phyloP scores from a whole-genome alignment of 306 rosid species.

The Heteromeles arbutifolia region DNA sequence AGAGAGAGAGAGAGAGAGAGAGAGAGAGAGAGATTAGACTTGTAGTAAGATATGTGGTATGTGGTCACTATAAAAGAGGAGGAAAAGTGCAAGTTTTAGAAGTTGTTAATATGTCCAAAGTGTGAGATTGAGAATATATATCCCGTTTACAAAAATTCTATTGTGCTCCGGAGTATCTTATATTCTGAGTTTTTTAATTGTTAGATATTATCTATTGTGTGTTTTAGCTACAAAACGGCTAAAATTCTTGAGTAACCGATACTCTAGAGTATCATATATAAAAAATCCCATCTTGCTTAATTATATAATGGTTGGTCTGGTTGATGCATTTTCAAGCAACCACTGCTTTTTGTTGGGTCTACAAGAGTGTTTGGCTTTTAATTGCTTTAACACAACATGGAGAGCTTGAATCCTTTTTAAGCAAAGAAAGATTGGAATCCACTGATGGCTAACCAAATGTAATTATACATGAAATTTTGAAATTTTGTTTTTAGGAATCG shows the following conservation, averaged over 20 bases:
- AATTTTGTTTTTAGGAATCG: not conserved
- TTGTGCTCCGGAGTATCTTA: not conserved
- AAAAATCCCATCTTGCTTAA: not conserved
- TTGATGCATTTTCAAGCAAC: conserved; percentile 13
- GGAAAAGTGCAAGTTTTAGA: not conserved
- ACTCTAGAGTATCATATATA: no score
- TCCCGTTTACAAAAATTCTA: not conserved
- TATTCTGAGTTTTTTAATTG: no score
- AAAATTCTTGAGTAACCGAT: no score
- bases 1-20: no score
- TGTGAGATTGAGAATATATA: not conserved
- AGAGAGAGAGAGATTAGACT: not conserved
- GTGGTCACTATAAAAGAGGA: not conserved
- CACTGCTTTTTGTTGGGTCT: not conserved
- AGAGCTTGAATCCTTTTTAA: not conserved
- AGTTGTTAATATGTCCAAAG: not conserved
- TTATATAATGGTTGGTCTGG: not conserved
- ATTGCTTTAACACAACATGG: not conserved
- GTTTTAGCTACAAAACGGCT: not conserved
- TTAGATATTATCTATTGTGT: no score
- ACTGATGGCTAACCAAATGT: not conserved
- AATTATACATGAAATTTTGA: not conserved
- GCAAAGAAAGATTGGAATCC: conserved; percentile 1
- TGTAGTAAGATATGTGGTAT: not conserved
- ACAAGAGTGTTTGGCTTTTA: not conserved